Base-by-base conservation (phyloP, 768 basidiomycete species). In the Leccinum ochraceum region DNA sequence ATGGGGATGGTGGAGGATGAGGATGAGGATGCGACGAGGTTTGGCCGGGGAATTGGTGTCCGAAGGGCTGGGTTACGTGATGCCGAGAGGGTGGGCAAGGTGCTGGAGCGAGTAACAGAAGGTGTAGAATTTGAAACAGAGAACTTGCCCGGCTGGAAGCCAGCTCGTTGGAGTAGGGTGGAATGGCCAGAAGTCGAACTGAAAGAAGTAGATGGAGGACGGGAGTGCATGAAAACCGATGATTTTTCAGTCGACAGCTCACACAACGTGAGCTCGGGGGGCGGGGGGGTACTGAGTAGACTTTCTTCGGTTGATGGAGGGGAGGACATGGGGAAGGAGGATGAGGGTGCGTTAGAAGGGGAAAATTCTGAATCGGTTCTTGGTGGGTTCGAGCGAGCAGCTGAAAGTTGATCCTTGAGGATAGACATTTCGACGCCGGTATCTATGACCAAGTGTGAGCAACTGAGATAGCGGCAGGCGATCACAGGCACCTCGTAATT, bases 391-490 rank as follows among this genome's bases (percentile, higher is more conserved):
- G 71, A 66, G 17, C 72, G 77, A 46, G 76, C 75, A 26, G 77
- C 69, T 50, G 78, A 71, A 20, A 39, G 72, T 66, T 92, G 91
- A 65, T 94, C 90, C 72, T 84, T 88, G 59, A 96, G 78, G 56
- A 95, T 90, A 20, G 86, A 83, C 28, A 94, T 83, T 74, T 97
- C 95, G 54, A 87, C 88, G 62, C 86, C 90, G 57, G 92, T 86
- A 77, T 96, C 95, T 96, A 66, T 34, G 53, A 51, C 50, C 52
- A 51, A 59, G 53, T 70, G 61, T 75, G 17, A 68, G 57, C 16
- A 34, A 34, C 36, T 49, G 44, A 59, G 52, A 34, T 36, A 59
- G 24, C 48, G 32, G 17, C 36, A 36, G 46, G 3, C 14, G 9
- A 56, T 34, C 79, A 61, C 65, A 92, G 82, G 61, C 60, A 95